Evolutionary conservation across 2,329 filamentous ascomycete species (phyloP).

Genomic region (Fusarium dlaminii): DNA sequence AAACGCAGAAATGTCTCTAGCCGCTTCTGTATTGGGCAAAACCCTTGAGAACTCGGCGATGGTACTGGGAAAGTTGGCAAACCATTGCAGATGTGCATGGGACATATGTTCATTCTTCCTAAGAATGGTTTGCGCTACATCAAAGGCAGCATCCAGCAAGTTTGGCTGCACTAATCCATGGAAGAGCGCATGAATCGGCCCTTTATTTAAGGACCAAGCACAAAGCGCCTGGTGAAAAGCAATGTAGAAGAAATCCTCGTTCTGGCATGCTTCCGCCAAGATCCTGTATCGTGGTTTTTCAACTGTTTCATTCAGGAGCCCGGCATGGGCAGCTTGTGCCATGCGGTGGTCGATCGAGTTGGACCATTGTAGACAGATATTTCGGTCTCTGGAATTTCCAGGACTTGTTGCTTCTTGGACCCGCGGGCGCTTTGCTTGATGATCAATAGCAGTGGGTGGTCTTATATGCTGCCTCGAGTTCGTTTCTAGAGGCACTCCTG

Average conservation of each 20-base stretch:
- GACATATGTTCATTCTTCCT: slow-evolving; percentile 39
- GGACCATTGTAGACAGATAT: slow-evolving; percentile 14
- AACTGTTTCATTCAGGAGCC: slow-evolving; percentile 42
- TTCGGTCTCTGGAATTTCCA: neutral
- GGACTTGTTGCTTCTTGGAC: neutral
- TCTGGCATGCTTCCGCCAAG: slow-evolving; percentile 64
- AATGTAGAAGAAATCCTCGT: slow-evolving; percentile 70
- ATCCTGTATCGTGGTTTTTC: slow-evolving; percentile 63
- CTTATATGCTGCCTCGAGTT: neutral
- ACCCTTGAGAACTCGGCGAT: slow-evolving; percentile 13
- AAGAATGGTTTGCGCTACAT: slow-evolving; percentile 29
- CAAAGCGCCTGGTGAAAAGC: slow-evolving; percentile 73
- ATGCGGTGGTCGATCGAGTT: slow-evolving; percentile 28
- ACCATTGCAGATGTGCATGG: slow-evolving; percentile 41
- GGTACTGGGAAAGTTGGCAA: slow-evolving; percentile 42
- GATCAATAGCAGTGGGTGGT: neutral
- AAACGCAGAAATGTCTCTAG: slow-evolving; percentile 36
- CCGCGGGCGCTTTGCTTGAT: slow-evolving; percentile 27
- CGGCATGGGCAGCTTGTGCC: slow-evolving; percentile 25
- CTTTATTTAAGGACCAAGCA: slow-evolving; percentile 56
- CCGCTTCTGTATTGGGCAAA: neutral
- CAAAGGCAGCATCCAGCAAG: slow-evolving; percentile 37
- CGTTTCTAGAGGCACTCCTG: neutral
- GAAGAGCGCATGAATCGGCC: slow-evolving; percentile 48
- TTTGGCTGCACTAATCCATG: neutral